Evolutionary conservation across 2,329 filamentous ascomycete species (phyloP).

Genomic region (Thermoascus crustaceus): DNA sequence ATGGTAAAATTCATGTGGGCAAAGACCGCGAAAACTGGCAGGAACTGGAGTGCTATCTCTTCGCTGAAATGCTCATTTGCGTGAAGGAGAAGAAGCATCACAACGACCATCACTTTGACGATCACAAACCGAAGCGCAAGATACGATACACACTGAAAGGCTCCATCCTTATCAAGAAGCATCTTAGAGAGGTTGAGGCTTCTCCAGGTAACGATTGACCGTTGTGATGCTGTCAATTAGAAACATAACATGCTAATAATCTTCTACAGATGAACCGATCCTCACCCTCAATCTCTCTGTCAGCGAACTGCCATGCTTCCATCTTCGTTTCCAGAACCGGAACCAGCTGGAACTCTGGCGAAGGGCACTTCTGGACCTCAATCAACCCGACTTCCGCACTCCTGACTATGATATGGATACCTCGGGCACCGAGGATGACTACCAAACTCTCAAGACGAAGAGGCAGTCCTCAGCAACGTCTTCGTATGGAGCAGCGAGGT

Average conservation of each 20-base stretch:
- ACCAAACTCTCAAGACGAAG: conserved; percentile 51
- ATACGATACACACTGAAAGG: conserved; percentile 84
- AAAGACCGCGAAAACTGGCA: conserved; percentile 97
- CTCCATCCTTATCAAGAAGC: conserved; percentile 96
- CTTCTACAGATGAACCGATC: conserved; percentile 61
- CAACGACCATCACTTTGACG: conserved; percentile 56
- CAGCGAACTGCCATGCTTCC: conserved; percentile 84
- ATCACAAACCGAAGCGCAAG: conserved; percentile 49
- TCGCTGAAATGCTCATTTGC: conserved; percentile 98
- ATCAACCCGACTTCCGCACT: conserved; percentile 61
- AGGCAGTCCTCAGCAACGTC: conserved; percentile 77
- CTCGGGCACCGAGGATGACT: conserved; percentile 81
- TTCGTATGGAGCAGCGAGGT: conserved; percentile 71
- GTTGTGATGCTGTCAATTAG: not conserved
- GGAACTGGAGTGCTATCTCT: conserved; percentile 92
- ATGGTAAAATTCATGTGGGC: conserved; percentile 83
- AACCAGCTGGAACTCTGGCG: conserved; percentile 81
- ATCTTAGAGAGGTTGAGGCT: conserved; percentile 80
- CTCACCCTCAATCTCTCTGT: conserved; percentile 88
- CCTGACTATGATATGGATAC: conserved; percentile 73
- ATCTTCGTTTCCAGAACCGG: conserved; percentile 77
- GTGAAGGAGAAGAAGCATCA: conserved; percentile 88
- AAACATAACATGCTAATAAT: conserved; percentile 1
- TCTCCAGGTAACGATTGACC: conserved; percentile 33
- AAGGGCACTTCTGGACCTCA: conserved; percentile 74